Conservation (phyloP, 495 filamentous ascomycete genomes). For the Penicillium atrosanguineum region DNA sequence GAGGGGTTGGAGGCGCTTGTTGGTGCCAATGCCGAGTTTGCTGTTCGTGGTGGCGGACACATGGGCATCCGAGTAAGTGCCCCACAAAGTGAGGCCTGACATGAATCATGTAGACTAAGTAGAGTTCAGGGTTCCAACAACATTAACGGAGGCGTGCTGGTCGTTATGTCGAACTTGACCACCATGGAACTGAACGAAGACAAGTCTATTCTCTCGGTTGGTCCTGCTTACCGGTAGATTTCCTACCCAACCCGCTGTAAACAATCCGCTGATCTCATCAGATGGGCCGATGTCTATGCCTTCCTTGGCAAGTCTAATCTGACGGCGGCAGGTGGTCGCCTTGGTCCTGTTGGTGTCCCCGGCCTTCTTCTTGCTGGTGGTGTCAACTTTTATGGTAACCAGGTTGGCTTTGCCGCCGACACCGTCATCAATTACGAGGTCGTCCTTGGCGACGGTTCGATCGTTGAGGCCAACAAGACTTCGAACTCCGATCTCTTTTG, state of each 20-base stretch:
- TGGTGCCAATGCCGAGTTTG: constrained; percentile 34
- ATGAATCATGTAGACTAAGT: background rate
- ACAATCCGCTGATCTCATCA: constrained; percentile 10
- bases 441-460: constrained; percentile 56
- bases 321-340: constrained; percentile 54
- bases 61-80: constrained; percentile 41
- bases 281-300: constrained; percentile 57
- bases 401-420: constrained; percentile 50
- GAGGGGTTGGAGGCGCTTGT: constrained; percentile 27
- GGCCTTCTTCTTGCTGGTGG: constrained; percentile 52
- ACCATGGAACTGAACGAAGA: constrained; percentile 25
- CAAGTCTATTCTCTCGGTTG: constrained; percentile 28
- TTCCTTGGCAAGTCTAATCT: constrained; percentile 44
- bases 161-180: constrained; percentile 53
- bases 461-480: constrained; percentile 50
- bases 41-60: constrained; percentile 38
- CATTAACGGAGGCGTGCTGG: constrained; percentile 51
- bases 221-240: constrained; percentile 27
- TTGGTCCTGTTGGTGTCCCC: constrained; percentile 51
- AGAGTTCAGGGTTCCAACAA: constrained; percentile 39
- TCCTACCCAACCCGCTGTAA: constrained; percentile 31
- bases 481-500: constrained; percentile 60
- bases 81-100: background rate
- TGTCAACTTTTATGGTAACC: constrained; percentile 46
- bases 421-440: constrained; percentile 55